Evolutionary conservation across 192 early-diverging fungal species (phyloP), one percentile per base, ranked within the genome.

Genomic region (Linnemannia schmuckeri): DNA sequence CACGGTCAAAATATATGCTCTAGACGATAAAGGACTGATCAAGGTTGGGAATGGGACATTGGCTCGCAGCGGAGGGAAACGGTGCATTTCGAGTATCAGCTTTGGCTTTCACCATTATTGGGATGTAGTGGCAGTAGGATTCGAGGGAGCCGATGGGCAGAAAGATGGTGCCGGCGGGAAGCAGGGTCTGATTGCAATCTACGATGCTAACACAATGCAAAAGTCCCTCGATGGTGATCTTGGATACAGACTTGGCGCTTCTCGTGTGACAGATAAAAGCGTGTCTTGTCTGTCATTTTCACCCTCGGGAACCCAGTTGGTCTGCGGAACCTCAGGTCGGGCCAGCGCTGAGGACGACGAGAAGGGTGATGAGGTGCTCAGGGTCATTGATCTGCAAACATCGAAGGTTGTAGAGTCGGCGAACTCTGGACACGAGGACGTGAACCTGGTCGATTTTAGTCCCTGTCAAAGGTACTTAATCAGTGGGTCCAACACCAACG

Each of bases 371-470:
- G 82, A 82, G 2, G 15, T 77, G 4, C 38, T 84, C 0, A 66
- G 88, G 1, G 47, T 88, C 0, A 81, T 84, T 75, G 82, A 88
- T 35, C 69, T 77, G 6, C 6, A 33, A 18, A 41, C 42, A 10
- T 72, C 70, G 15, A 76, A 74, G 41, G 71, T 77, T 8, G 41
- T 88, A 27, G 70, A 78, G 20, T n/a, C 44, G 0, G 74, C 71
- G 9, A 3, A n/a, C 5, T 81, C 88, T 35, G 74, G 73, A 0
- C 88, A 88, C 8, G 61, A 68, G 24, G 88, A 88, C 41, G 82
- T 84, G 40, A 88, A 88, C 30, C 33, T 88, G 9, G 88, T 85
- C n/a, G 82, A 81, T 4, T 77, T 88, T 17, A 88, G 88, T 40
- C 88, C 88, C 2, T 84, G 82, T 44, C 79, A 77, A 38, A 20